Evolutionary conservation across 176 grass and related monocot genomes (phyloP), one percentile per base, ranked within the genome.

Genomic region (Triticum urartu): DNA sequence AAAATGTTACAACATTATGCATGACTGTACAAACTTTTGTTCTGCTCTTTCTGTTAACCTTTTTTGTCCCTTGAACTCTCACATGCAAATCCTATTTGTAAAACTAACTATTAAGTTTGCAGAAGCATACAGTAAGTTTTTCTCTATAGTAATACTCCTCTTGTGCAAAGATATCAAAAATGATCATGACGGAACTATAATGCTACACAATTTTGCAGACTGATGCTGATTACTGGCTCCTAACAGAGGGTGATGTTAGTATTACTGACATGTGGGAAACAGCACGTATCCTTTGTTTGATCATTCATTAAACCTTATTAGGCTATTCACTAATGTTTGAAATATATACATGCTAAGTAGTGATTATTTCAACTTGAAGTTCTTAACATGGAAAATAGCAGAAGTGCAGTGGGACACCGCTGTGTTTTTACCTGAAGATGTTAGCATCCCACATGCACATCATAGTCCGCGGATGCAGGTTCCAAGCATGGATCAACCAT

Each of bases 211-310:
- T 78, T 87, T 94, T 92, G 92, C 94, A 99, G 97, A 93, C 90
- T 24, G 97, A 94, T 84, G 79, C 90, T 76, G 97, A 99, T 86
- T 99, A 99, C 78, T 96, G 94, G 94, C 94, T 99, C 26, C 80
- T 94, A 89, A 92, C 94, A 80, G 97, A 99, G 54, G 78, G 89
- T 62, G 94, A 86, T 69, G 86, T 96, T 82, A 96, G 94, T 80
- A 99, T 96, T 84, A 94, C 94, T 59, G 94, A 99, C 77, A 91
- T 96, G 80, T 99, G 92, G 92, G 88, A 88, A 80, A 83, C 88
- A 71, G 82, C 87, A 75, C 82, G 97, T 99, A 99, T 99, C 97
- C 92, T 99, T 90, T 33, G 78, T 59, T 59, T 80, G 79, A 72
- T 82, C 6, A 45, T 81, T 61, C 65, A 47, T 86, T 86, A 17